Conservation (phyloP, 495 filamentous ascomycete species). For the Trichoderma orchidacearum region DNA sequence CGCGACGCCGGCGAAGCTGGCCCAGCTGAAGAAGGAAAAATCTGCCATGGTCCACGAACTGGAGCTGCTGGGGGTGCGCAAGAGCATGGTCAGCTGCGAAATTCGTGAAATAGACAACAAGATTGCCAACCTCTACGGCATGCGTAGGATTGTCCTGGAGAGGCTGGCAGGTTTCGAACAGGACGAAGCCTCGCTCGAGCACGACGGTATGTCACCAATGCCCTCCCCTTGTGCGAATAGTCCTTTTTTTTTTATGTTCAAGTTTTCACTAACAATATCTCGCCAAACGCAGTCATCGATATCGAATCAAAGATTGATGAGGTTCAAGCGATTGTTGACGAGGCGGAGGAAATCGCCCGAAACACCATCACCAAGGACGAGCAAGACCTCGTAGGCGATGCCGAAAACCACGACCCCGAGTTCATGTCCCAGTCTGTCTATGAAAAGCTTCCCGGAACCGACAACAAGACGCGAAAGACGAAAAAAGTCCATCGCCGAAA, state of each 20-base stretch:
- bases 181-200: constrained; percentile 81
- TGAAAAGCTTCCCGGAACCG: constrained; percentile 63
- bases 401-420: constrained; percentile 41
- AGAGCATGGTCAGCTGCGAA: constrained; percentile 95
- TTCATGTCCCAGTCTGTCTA: constrained; percentile 99
- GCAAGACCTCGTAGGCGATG: constrained; percentile 33
- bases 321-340: constrained; percentile 59
- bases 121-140: constrained; percentile 81
- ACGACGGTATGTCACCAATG: constrained; percentile 49
- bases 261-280: neutral
- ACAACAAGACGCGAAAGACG: constrained; percentile 42
- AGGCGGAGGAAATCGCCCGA: constrained; percentile 43
- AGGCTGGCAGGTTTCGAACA: constrained; percentile 80
- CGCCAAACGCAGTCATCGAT: constrained; percentile 47
- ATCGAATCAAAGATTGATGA: constrained; percentile 80
- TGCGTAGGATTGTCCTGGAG: constrained; percentile 88
- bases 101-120: constrained; percentile 96
- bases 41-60: constrained; percentile 62
- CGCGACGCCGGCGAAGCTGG: constrained; percentile 48
- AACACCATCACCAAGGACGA: constrained; percentile 43
- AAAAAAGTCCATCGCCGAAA: constrained; percentile 54
- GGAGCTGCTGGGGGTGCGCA: constrained; percentile 83
- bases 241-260: constrained; percentile 2
- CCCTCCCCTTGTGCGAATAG: neutral
- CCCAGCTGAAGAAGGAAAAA: constrained; percentile 64